Conservation (phyloP, 2,329 filamentous ascomycete species). For the Tolypocladium inflatum region DNA sequence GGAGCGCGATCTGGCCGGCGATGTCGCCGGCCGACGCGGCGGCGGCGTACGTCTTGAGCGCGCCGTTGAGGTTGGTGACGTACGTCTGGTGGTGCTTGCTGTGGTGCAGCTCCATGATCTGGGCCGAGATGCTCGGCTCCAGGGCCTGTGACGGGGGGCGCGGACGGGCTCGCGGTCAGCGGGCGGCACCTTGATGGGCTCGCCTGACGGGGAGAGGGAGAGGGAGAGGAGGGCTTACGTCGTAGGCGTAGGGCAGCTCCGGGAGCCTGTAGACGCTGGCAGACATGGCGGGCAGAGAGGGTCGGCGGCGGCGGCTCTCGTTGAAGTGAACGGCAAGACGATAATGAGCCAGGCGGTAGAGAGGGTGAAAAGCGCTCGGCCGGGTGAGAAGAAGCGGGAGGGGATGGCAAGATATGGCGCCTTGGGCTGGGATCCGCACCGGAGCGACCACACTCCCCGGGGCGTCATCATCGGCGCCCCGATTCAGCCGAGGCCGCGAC, state of each 20-base stretch:
- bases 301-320: not conserved
- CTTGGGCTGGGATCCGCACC: not conserved
- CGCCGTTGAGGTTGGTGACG: slow-evolving; percentile 64
- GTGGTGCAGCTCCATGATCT: slow-evolving; percentile 79
- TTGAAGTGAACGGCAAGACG: not conserved
- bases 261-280: slow-evolving; percentile 48
- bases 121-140: slow-evolving; percentile 62
- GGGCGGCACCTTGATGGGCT: slow-evolving; percentile 4
- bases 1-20: slow-evolving; percentile 55
- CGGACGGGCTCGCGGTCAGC: not conserved
- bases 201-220: not conserved
- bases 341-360: not conserved
- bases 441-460: not conserved
- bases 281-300: slow-evolving; percentile 21
- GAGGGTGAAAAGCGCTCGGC: not conserved
- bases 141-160: slow-evolving; percentile 45
- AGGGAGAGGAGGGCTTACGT: slow-evolving; percentile 41
- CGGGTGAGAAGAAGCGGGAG: not conserved
- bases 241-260: slow-evolving; percentile 57
- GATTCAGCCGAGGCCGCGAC: not conserved
- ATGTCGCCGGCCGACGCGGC: slow-evolving; percentile 50
- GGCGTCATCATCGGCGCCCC: not conserved
- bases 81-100: slow-evolving; percentile 73
- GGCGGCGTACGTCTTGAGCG: slow-evolving; percentile 48
- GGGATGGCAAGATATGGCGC: not conserved